Percentiles rank a stretch among this genome's conserved stretches.
These are phyloP conservation scores for Aspergillus phoenicis DNA, from an alignment of 2,329 filamentous ascomycete species.

Conservation along the genomic window DNA sequence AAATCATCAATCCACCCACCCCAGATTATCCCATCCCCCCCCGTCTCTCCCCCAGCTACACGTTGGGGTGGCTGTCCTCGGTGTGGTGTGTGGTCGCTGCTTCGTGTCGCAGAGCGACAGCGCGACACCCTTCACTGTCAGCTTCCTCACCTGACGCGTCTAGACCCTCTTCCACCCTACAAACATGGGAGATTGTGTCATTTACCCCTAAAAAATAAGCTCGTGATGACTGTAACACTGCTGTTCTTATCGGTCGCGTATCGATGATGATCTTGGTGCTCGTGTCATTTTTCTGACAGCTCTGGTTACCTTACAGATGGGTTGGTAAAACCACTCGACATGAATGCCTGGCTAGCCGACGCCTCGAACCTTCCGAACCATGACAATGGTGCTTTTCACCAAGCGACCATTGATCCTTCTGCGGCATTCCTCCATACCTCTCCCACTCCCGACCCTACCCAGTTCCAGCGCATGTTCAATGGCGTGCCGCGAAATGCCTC, in stretches of 20 bases:
- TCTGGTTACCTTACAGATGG: constrained; percentile 44
- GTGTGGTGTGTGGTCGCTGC: constrained; percentile 23
- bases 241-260: constrained; percentile 25
- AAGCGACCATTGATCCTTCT: constrained; percentile 50
- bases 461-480: constrained; percentile 72
- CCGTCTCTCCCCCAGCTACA: constrained; percentile 11
- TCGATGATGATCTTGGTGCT: constrained; percentile 22
- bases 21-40: neutral
- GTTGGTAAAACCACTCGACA: constrained; percentile 50
- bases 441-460: constrained; percentile 51
- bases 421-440: constrained; percentile 52
- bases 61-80: constrained; percentile 24
- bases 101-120: constrained; percentile 29
- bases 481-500: constrained; percentile 81
- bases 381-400: constrained; percentile 53
- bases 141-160: constrained; percentile 30
- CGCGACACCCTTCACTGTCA: constrained; percentile 23
- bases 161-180: constrained; percentile 16
- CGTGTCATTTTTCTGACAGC: constrained; percentile 27
- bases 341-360: constrained; percentile 56
- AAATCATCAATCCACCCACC: constrained; percentile 9
- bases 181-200: constrained; percentile 11
- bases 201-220: constrained; percentile 6
- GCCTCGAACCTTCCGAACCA: constrained; percentile 50
- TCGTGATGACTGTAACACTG: constrained; percentile 5